Evolutionary conservation across 2,329 filamentous ascomycete genomes (phyloP).

Genomic region (Xylaria arbuscula): DNA sequence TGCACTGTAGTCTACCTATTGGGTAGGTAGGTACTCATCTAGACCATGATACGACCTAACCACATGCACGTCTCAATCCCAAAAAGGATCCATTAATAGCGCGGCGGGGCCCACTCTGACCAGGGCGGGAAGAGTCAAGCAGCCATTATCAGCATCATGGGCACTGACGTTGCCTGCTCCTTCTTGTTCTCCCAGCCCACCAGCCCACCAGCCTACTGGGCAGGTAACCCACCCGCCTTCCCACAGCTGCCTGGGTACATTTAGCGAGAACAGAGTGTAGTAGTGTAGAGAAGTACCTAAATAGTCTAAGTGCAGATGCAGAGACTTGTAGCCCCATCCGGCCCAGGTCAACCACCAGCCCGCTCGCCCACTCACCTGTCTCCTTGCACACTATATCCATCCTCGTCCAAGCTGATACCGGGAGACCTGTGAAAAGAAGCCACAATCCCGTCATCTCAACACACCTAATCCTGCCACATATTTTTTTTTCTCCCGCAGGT

Average conservation of each 20-base stretch:
- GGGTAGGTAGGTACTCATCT: neutral
- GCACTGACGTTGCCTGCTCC: constrained; percentile 21
- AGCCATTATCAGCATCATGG: constrained; percentile 13
- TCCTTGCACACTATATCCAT: constrained; percentile 19
- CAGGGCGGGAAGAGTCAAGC: constrained; percentile 26
- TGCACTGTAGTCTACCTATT: neutral
- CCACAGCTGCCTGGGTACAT: neutral
- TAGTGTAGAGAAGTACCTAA: neutral
- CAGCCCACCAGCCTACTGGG: neutral
- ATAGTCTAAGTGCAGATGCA: neutral
- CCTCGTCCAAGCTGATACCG: constrained; percentile 24
- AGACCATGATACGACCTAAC: neutral
- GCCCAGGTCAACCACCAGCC: constrained; percentile 9
- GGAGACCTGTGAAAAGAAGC: constrained; percentile 28
- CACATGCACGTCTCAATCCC: constrained; percentile 6
- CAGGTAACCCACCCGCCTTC: constrained; percentile 7
- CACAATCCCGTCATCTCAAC: constrained; percentile 28
- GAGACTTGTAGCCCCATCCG: neutral
- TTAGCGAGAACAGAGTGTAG: neutral
- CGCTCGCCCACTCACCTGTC: constrained; percentile 28
- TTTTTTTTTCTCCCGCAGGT: constrained; percentile 22
- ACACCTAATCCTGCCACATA: constrained; percentile 31
- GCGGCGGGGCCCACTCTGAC: constrained; percentile 16
- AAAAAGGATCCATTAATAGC: constrained; percentile 21
- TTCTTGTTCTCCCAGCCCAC: constrained; percentile 10